Evolutionary conservation across 2,329 filamentous ascomycete species (phyloP).

Genomic region (Chaetomium olivaceum): DNA sequence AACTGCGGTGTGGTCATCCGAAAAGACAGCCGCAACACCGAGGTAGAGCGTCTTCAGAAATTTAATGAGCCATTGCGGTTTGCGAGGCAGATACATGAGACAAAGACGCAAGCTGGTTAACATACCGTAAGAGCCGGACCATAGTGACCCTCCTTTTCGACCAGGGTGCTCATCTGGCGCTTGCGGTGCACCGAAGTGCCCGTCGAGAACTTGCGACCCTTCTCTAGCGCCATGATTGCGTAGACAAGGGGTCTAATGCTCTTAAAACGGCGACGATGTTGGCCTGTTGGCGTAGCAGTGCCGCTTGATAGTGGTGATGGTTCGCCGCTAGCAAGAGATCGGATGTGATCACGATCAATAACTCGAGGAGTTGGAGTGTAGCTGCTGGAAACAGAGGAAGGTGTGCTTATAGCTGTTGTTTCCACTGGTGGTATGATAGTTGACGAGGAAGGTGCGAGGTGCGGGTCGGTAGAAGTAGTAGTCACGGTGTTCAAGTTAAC

Average conservation of each 20-base stretch:
- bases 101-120: neutral
- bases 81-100: neutral
- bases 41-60: conserved; percentile 57
- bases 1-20: conserved; percentile 53
- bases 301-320: conserved; percentile 17
- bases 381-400: neutral
- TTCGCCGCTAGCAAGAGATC: conserved; percentile 19
- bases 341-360: conserved; percentile 14
- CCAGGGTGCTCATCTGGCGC: conserved; percentile 48
- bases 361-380: neutral
- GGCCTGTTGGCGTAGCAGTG: neutral
- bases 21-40: conserved; percentile 60
- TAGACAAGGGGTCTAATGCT: conserved; percentile 27
- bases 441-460: neutral
- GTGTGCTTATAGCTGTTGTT: conserved; percentile 8
- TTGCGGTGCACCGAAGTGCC: conserved; percentile 49
- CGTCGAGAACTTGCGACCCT: conserved; percentile 46
- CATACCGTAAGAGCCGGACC: conserved; percentile 50
- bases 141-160: conserved; percentile 47
- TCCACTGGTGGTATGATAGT: neutral
- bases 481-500: neutral
- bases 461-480: neutral
- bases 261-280: conserved; percentile 2
- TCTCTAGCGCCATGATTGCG: conserved; percentile 35
- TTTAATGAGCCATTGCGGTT: neutral